Conservation (phyloP, 495 filamentous ascomycete genomes). For the Oidiodendron maius region DNA sequence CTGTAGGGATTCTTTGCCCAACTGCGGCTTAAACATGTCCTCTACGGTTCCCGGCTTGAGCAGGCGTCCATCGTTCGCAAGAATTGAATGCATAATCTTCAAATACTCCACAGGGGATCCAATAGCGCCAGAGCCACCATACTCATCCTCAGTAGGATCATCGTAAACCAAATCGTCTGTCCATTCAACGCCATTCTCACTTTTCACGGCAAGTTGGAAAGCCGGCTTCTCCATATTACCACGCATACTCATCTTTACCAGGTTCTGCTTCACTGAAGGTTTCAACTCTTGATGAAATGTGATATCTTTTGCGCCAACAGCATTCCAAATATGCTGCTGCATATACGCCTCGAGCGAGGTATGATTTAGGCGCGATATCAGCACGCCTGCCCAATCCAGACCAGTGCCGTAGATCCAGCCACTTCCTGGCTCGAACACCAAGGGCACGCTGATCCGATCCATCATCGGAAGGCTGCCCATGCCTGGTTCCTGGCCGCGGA, state of each 20-base stretch:
- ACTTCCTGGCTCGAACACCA: constrained; percentile 40
- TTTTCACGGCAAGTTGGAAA: constrained; percentile 15
- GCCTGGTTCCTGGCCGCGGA: background rate
- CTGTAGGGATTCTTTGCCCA: constrained; percentile 10
- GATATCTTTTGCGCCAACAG: constrained; percentile 44
- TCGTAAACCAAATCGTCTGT: constrained; percentile 26
- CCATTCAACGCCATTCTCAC: constrained; percentile 18
- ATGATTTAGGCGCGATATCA: constrained; percentile 46
- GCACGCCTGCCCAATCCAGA: constrained; percentile 47
- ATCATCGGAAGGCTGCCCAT: constrained; percentile 9
- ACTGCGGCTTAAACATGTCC: constrained; percentile 38
- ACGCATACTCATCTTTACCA: constrained; percentile 31
- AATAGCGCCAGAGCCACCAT: constrained; percentile 42
- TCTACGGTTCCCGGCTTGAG: constrained; percentile 34
- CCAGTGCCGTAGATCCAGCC: constrained; percentile 40
- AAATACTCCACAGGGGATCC: constrained; percentile 30
- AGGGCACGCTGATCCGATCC: constrained; percentile 19
- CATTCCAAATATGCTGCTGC: constrained; percentile 47
- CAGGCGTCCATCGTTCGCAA: constrained; percentile 37
- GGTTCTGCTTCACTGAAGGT: constrained; percentile 27
- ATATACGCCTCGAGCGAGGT: constrained; percentile 50
- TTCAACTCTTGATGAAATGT: constrained; percentile 42
- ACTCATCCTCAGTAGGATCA: background rate
- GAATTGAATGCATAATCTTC: constrained; percentile 36
- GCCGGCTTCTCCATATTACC: constrained; percentile 17